Evolutionary conservation across 1,139 yeast species (phyloP), one percentile per base, ranked within the genome.

Genomic region (Lizanozyma gosingica): DNA sequence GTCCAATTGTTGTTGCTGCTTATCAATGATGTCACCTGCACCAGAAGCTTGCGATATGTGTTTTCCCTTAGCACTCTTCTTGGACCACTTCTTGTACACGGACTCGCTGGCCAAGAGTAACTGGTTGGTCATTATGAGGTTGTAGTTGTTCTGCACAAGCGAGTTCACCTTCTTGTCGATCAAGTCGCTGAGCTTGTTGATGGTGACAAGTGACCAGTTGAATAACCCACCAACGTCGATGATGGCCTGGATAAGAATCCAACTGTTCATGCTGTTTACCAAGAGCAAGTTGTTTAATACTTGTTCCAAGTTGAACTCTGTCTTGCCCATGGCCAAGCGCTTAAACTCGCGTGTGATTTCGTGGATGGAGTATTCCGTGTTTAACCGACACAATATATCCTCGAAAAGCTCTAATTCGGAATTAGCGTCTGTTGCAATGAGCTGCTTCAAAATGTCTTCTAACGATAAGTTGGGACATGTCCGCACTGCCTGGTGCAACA

Each of bases 401-500:
- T 70, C 67, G 52, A 86, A 80, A 33, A 83, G 74, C 35, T 80
- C 86, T 39, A 75, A 76, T 47, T 76, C 78, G 17, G 74, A 75
- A 34, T 74, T 72, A 4, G 65, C 58, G 39, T 65, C 62, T 22
- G 29, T 22, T 11, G 45, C 48, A 6, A 60, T 48, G 37, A 87
- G 65, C 44, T 83, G 87, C 4, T 62, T 56, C 36, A 85, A 63
- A 22, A 88, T 67, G 44, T 85, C 94, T 3, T 60, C 57, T 39
- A 84, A 68, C 3, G 83, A 72, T 35, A 88, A 62, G 44, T 80
- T 78, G 3, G 87, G 84, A 47, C 94, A 82, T 1, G 92, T 80
- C 14, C 80, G 83, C 40, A 87, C 73, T 1, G 94, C 92, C 56
- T 84, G 95, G 59, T 87, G 78, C 56, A 83, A 71, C 43, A 88